These are phyloP conservation scores for Cinchona pubescens DNA, from an alignment of 257 asterid genomes.

Conservation along the genomic window DNA sequence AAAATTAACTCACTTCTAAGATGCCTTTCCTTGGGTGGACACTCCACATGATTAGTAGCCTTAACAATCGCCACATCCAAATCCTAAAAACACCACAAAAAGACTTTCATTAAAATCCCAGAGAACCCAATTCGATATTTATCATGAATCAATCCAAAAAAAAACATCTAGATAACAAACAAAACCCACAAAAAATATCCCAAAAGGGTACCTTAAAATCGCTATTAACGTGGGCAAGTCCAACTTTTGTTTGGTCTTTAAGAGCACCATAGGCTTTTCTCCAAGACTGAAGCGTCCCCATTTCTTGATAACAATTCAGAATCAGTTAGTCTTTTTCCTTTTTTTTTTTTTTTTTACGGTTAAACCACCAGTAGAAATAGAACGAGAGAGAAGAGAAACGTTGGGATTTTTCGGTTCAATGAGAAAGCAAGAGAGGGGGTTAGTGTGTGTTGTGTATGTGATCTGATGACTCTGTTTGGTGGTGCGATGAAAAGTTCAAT, in stretches of 20 bases:
- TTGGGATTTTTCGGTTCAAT: neutral
- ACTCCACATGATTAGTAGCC: conserved; percentile 97
- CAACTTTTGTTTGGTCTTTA: conserved; percentile 83
- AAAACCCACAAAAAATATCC: neutral
- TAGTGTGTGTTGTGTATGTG: conserved; percentile 1
- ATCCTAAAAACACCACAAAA: conserved; percentile 46
- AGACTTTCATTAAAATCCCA: conserved; percentile 7
- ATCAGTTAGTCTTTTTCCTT: neutral
- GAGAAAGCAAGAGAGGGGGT: neutral
- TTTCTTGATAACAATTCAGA: conserved; percentile 28
- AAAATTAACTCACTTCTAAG: conserved; percentile 61
- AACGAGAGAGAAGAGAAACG: conserved; percentile 2
- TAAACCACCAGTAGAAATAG: neutral
- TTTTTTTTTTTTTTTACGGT: neutral
- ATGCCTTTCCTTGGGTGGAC: conserved; percentile 93
- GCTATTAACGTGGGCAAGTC: conserved; percentile 90
- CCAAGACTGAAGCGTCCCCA: conserved; percentile 78
- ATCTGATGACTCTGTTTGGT: neutral
- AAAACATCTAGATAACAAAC: no score
- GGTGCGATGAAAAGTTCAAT: neutral
- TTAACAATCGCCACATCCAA: conserved; percentile 98
- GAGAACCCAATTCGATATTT: conserved; percentile 15
- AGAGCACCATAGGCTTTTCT: conserved; percentile 86
- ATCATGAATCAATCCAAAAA: conserved; percentile 14
- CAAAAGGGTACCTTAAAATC: conserved; percentile 68